Percentiles rank a stretch among this genome's conserved stretches.
These are phyloP conservation scores for Symbiodinium natans DNA, from an alignment of 73 alveolate species.

Conservation along the genomic window DNA sequence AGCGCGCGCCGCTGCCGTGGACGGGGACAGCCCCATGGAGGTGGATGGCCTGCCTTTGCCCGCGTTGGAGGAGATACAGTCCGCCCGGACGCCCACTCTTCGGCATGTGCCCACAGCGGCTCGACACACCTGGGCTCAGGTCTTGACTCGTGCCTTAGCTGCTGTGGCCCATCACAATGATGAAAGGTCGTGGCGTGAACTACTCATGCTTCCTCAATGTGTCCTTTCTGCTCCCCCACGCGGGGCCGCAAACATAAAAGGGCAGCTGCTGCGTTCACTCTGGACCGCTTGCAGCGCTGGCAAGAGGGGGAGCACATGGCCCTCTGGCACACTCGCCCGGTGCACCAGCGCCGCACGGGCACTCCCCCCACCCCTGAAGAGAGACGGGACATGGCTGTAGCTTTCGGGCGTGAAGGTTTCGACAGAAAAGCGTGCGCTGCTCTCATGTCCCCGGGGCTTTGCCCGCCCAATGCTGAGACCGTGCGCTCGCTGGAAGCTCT, in stretches of 20 bases:
- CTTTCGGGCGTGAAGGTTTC: neutral
- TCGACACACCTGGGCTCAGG: neutral
- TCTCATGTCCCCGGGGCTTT: neutral
- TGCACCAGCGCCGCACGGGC: neutral
- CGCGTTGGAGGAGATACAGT: neutral
- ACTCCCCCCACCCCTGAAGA: neutral
- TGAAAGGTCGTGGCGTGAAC: constrained; percentile 7
- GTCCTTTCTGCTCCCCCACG: constrained; percentile 29
- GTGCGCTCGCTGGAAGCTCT: neutral
- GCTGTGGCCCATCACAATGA: constrained; percentile 15
- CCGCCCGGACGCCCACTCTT: neutral
- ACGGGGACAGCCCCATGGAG: neutral
- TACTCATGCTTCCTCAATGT: constrained; percentile 18
- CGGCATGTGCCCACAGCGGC: constrained; percentile 32
- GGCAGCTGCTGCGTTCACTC: constrained; percentile 23
- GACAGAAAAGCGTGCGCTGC: constrained; percentile 26
- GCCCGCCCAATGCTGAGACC: neutral
- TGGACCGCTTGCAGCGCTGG: constrained; percentile 23
- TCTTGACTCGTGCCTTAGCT: neutral
- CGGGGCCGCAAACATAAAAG: constrained; percentile 11
- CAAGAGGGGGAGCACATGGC: neutral
- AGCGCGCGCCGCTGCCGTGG: neutral
- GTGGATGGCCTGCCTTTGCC: constrained; percentile 26
- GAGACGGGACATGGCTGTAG: neutral
- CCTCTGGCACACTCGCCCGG: neutral